Percentiles rank a stretch among this genome's conserved stretches.
Conservation (phyloP, 192 early-diverging fungal genomes). For the Oehlia diaphana region DNA sequence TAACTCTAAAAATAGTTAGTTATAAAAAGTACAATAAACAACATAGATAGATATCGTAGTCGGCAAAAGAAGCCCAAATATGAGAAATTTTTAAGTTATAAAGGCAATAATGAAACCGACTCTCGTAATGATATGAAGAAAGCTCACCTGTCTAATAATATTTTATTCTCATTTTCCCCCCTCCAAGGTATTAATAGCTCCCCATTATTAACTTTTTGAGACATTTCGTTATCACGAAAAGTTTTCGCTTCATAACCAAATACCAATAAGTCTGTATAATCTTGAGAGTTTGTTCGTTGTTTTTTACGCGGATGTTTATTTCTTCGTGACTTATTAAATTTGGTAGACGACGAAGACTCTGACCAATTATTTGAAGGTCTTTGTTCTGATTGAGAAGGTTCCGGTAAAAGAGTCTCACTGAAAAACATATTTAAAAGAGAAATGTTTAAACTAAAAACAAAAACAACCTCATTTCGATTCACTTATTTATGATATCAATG, state of each 20-base stretch:
- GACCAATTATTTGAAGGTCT: not conserved
- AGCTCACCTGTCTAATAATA: constrained; percentile 50
- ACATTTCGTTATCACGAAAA: constrained; percentile 43
- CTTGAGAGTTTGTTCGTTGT: constrained; percentile 11
- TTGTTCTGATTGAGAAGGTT: not conserved
- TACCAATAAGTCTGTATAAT: constrained; percentile 42
- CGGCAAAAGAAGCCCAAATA: not conserved
- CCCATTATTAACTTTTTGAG: constrained; percentile 41
- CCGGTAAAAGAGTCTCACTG: constrained; percentile 21
- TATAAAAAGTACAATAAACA: not conserved
- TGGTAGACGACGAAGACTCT: not conserved
- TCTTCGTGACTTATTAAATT: not conserved
- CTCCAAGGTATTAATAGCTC: constrained; percentile 46
- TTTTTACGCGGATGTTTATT: constrained; percentile 26
- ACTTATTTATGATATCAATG: no score
- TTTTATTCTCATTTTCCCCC: constrained; percentile 33
- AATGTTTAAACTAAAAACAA: not conserved
- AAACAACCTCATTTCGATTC: not conserved
- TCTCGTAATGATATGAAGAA: no score
- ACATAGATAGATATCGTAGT: not conserved
- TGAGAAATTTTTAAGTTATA: not conserved
- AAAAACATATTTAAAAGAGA: constrained; percentile 6
- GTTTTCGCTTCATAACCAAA: constrained; percentile 54
- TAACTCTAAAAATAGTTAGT: constrained; percentile 17
- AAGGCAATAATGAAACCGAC: not conserved